Base-by-base conservation (phyloP, 768 basidiomycete genomes). In the Phallus indusiatus region DNA sequence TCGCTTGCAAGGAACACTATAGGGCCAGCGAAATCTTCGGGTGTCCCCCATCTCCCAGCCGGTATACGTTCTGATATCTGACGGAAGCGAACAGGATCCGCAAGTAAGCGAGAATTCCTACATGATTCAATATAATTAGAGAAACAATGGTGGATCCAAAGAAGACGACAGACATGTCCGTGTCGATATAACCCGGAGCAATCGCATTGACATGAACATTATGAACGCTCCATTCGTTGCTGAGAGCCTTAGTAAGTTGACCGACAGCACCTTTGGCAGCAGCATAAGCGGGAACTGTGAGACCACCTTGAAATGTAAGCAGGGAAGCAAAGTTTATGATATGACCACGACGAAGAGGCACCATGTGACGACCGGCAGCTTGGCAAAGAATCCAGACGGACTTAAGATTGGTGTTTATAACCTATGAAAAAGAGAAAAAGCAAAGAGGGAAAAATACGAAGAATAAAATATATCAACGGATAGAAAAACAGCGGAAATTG, bases 161-260 rank as follows among this genome's bases (percentile, higher is more conserved):
- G 61, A 73, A 68, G 59, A 53, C 59, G 35, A 74, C 73, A 71
- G 71, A 90, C 88, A 93, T 93, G 65, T 95, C 93, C 36, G 92
- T 95, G 24, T 81, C 80, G 66, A 94, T 85, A 71, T 93, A 94
- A 34, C 91, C 92, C 33, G 91, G 91, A 64, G 85, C 85, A 63
- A 95, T 88, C 21, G 80, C 87, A 68, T 94, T 94, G 17, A 94
- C 90, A 70, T 92, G 86, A 55, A 95, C 82, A 64, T 90, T 91
- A 65, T 89, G 81, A 66, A 80, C 78, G 61, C 88, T 87, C 93
- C 94, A 96, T 70, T 95, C 94, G 71, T 96, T 96, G 66, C 86
- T 85, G 66, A 95, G 81, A 1, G 92, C 87, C 72, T 94, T 94
- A 24, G 91, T 90, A 65, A 91, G 76, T 68, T 87, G 86, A 10